Evolutionary conservation across 192 early-diverging fungal species (phyloP), one percentile per base, ranked within the genome.

Genomic region (Jimgerdemannia flammicorona): DNA sequence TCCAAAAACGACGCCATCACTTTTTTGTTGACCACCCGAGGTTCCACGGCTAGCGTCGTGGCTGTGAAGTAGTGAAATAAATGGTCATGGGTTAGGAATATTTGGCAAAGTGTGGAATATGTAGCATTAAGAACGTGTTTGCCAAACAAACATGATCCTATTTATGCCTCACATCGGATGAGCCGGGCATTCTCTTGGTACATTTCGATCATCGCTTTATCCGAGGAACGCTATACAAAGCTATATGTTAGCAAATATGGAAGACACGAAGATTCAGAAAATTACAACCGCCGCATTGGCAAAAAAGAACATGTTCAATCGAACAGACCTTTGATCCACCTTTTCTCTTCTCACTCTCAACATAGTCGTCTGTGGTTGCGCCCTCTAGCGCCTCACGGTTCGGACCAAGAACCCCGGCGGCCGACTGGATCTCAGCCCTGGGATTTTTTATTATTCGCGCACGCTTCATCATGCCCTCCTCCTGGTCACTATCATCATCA

Each of bases 131-230:
- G 29, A 29, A 29, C 29, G 29, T 29, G 29, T 29, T 29, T 1
- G 29, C 29, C 29, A 29, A n/a, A 29, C 29, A 29, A 29, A 29
- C 29, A 29, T 29, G 29, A 29, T 29, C 29, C 1, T 29, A 29
- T 29, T 29, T 29, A 29, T 29, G 29, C 29, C 67, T 40, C 19
- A 68, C 67, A 40, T 68, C 67, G 19, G 9, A 68, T 41, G 29
- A 68, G 40, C 29, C 67, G 67, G 0, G 7, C 67, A 18, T 18
- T 68, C 19, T 68, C 67, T 68, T 41, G 67, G 40, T 68, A 68
- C 67, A 68, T 68, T 20, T 68, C 67, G 6, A 68, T 20, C 67
- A 68, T 10, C 9, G 67, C 67, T 68, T 68, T 41, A 9, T 68
- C 67, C 67, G 49, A 59, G 14, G 49, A 59, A 59, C 49, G 14